Base-by-base conservation (phyloP, 208 protist species). In the Tritrichomonas foetus region DNA sequence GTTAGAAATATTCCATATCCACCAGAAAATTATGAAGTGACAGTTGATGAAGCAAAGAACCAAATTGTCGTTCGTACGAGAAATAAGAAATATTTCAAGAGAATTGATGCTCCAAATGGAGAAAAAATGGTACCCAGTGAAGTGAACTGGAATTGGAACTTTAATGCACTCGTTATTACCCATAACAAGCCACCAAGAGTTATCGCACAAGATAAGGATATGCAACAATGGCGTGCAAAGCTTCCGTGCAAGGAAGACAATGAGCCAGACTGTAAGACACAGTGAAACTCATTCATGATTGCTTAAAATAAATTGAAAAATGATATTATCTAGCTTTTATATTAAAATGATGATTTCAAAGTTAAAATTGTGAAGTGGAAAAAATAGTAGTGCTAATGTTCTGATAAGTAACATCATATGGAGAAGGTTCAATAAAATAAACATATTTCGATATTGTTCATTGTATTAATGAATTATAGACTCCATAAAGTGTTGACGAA, bases 61-160 rank as follows among this genome's bases (percentile, higher is more conserved):
- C 97, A 95, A 80, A 97, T 98, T 92, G 97, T 98, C 0, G 96
- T 98, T 66, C 96, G 97, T 36, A 98, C 98, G 20, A 96, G 95
- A n/a, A 98, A 98, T 96, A 98, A 97, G 92, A 98, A 98, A 93
- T 94, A 82, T 57, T 92, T 89, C 78, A 89, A 89, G n/a, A 53
- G 78, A 57, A 89, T 89, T 36, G 78, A 89, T 89, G 78, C 78
- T 39, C 78, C 78, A 89, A 36, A 89, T 57, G 78, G 78, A 2
- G 78, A 89, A 57, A 89, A 89, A 36, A 53, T 89, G 9, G n/a
- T 61, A 41, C 47, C 41, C 22, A 16, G n/a, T 3, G 47, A 49
- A 27, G 20, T 89, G 3, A 44, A 89, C 8, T 89, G 78, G 78
- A 49, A 44, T 89, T 89, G 78, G 78, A 33, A 25, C 20, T 89